Base-by-base conservation (phyloP, 1,284 basidiomycete genomes). In the Tilletia setariae region DNA sequence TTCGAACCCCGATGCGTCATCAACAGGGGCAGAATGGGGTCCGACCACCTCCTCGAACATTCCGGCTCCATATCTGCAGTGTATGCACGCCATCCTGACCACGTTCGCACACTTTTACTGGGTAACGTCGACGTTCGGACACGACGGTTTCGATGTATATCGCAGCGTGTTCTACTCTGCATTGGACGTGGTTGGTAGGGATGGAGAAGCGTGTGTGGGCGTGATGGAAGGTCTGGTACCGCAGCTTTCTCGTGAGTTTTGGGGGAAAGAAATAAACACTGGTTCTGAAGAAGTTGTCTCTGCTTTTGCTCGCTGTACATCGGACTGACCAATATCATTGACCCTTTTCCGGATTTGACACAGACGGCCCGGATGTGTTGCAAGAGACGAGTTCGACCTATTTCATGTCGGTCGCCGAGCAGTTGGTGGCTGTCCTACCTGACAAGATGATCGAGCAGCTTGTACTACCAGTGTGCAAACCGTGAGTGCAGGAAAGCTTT, bases 121-220 rank as follows among this genome's bases (percentile, higher is more conserved):
- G 69, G 73, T 80, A 69, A 79, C 77, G 7, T 73, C 73, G 66
- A 74, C 75, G 16, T 80, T 80, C 61, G 77, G 79, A 9, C 66
- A 71, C n/a, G 75, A 76, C 23, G 77, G 76, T 1, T 79, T 81
- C 66, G 76, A 78, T 46, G 71, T 74, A 6, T 82, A 81, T 61
- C 76, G 78, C 28, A 76, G 76, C 28, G 77, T 80, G 25, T 82
- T 82, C 30, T 80, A 77, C 64, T 78, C 76, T 3, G 70, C 76
- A 0, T 72, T 82, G 7, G 80, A 82, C 44, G 73, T 82, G n/a
- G 42, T 81, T 28, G 70, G 74, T 19, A 70, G 78, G 11, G 80
- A 82, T 44, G 74, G 73, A 4, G 74, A 75, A 46, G 76, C 74
- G 9, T 77, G 76, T 61, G 69, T 76, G 19, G 64, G 67, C 43